These are phyloP conservation scores for Glycyrrhiza uralensis DNA, from an alignment of 306 rosid genomes.

Conservation along the genomic window DNA sequence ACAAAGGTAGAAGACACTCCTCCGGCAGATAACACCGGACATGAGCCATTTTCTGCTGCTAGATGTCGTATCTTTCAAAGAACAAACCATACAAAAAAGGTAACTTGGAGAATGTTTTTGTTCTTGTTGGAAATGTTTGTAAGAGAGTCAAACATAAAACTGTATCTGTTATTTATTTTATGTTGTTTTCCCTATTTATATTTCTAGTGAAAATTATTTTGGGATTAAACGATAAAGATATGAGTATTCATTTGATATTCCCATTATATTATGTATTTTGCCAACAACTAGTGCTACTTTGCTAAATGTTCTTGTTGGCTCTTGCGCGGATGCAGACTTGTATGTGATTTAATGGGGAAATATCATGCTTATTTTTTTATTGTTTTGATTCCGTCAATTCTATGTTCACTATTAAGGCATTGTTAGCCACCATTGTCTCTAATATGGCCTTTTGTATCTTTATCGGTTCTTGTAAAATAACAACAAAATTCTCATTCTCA, in stretches of 20 bases:
- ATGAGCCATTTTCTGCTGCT: constrained; percentile 75
- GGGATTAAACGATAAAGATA: not conserved
- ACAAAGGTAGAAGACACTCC: constrained; percentile 49
- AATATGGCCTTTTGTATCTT: not conserved
- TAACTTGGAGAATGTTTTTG: constrained; percentile 22
- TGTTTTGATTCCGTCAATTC: constrained; percentile 1
- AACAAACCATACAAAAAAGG: constrained; percentile 62
- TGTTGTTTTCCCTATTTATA: not conserved
- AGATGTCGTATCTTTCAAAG: constrained; percentile 72
- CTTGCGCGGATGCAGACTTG: constrained; percentile 3
- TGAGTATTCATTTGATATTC: not conserved
- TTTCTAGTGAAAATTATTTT: not conserved
- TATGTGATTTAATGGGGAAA: not conserved
- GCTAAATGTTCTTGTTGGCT: not conserved
- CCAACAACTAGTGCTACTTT: not conserved
- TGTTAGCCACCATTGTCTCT: not conserved
- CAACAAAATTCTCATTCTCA: not conserved
- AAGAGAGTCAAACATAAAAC: not conserved
- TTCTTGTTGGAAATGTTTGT: not conserved
- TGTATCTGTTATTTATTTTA: not conserved
- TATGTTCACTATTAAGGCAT: not conserved
- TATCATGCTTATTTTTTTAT: not conserved
- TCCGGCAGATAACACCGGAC: constrained; percentile 44
- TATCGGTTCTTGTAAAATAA: not conserved
- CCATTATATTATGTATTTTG: not conserved